A percentile compares a stretch with the other conserved stretches of the same genome.
phyloP scores from a whole-genome alignment of 306 rosid species.

The Vigna hirtella region DNA sequence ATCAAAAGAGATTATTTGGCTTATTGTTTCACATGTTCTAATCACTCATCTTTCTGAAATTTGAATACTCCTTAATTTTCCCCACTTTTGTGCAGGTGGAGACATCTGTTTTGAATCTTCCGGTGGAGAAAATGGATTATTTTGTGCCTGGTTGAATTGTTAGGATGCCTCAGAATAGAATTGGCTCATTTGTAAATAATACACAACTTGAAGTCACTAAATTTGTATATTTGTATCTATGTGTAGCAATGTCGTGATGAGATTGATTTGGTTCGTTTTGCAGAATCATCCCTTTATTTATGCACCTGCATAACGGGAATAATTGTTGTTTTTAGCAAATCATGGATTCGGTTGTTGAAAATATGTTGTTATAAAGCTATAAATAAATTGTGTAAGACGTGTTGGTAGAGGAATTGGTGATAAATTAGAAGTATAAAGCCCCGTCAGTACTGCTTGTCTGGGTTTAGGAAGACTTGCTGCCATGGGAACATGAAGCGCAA shows the following conservation, averaged over 20 bases:
- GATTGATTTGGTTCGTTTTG: conserved; percentile 36
- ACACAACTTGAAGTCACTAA: conserved; percentile 20
- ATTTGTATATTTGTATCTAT: conserved; percentile 21
- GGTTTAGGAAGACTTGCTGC: neutral
- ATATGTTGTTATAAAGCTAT: neutral
- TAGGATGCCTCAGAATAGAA: conserved; percentile 15
- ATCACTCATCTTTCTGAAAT: conserved; percentile 10
- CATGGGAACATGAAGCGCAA: too few species aligned
- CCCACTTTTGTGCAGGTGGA: conserved; percentile 62
- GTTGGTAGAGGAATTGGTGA: neutral
- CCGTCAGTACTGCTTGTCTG: neutral
- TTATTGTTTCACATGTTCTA: conserved; percentile 4
- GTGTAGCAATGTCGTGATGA: conserved; percentile 20
- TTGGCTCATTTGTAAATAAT: conserved; percentile 58
- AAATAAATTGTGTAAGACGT: neutral
- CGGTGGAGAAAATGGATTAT: conserved; percentile 94
- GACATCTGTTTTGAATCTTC: conserved; percentile 83
- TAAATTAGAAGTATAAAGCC: neutral
- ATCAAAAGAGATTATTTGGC: neutral
- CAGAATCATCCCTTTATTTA: conserved; percentile 22
- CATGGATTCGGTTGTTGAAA: conserved; percentile 28
- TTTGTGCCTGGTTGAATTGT: conserved; percentile 76
- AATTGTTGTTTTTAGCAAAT: conserved; percentile 9
- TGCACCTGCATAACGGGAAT: conserved; percentile 12
- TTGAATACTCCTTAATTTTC: neutral